Percentiles rank a stretch among this genome's conserved stretches.
Evolutionary conservation across 495 filamentous ascomycete species (phyloP).

Genomic region (Rhypophila decipiens): DNA sequence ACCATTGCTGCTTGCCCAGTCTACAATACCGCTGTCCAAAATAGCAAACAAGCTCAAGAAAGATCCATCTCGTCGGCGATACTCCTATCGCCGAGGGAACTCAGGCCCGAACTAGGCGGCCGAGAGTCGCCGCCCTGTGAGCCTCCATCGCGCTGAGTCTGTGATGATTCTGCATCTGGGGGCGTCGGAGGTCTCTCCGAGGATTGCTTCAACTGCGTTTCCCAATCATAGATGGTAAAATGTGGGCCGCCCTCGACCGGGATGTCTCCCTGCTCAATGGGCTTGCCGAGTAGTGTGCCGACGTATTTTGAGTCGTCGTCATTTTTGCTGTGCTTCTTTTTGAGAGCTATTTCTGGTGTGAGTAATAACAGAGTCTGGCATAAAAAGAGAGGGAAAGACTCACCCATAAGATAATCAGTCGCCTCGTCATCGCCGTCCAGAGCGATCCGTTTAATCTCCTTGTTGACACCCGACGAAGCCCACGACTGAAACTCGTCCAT

Average conservation of each 20-base stretch:
- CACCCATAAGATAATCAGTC: constrained; percentile 67
- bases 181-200: constrained; percentile 11
- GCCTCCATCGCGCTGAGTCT: constrained; percentile 8
- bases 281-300: constrained; percentile 70
- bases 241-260: constrained; percentile 65
- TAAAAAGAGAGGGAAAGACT: constrained; percentile 4
- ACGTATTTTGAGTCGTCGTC: constrained; percentile 71
- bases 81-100: constrained; percentile 41
- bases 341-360: constrained; percentile 44
- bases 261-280: constrained; percentile 58
- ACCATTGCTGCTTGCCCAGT: no score
- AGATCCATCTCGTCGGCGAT: constrained; percentile 38
- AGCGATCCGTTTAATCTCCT: constrained; percentile 57
- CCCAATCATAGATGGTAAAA: constrained; percentile 64
- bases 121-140: constrained; percentile 28
- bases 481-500: constrained; percentile 68
- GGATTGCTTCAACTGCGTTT: constrained; percentile 22
- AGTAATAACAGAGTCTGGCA: neutral
- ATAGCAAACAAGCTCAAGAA: constrained; percentile 11
- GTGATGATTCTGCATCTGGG: neutral
- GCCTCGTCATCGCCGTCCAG: constrained; percentile 47
- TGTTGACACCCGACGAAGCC: constrained; percentile 60
- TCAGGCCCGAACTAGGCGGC: constrained; percentile 45
- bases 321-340: constrained; percentile 79
- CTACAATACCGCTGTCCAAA: no score